Evolutionary conservation across 208 protist genomes (phyloP), one percentile per base, ranked within the genome.

Genomic region (Acanthamoeba royreba): DNA sequence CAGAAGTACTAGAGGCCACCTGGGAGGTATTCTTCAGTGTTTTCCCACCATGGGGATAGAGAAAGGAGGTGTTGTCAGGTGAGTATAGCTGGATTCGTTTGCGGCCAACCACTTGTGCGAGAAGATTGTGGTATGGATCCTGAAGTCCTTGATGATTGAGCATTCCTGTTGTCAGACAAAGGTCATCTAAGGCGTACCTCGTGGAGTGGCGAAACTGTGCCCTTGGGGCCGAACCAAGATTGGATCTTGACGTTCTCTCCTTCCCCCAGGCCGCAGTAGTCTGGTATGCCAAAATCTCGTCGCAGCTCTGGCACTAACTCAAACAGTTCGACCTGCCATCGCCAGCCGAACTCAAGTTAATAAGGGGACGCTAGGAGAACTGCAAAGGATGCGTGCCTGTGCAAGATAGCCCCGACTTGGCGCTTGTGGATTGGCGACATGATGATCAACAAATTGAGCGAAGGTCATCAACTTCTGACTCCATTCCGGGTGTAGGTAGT

Each of bases 121-220:
- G 42, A n/a, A 96, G 53, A 46, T 96, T 96, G 47, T 96, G 31
- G 22, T 94, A 87, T 11, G 91, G 93, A 38, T 96, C 95, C 55
- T 92, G 93, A n/a, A n/a, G n/a, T n/a, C n/a, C n/a, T n/a, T n/a
- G n/a, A n/a, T n/a, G n/a, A n/a, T n/a, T n/a, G n/a, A n/a, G n/a
- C n/a, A n/a, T n/a, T n/a, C n/a, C n/a, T n/a, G n/a, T n/a, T n/a
- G n/a, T n/a, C n/a, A n/a, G n/a, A n/a, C n/a, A n/a, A n/a, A n/a
- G n/a, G n/a, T n/a, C n/a, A n/a, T n/a, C n/a, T 9, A 31, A 25
- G 0, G 55, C 15, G 61, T 8, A 77, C 66, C 66, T 77, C 66
- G 35, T 96, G 95, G 2, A 94, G 33, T 40, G 95, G 95, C 19
- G 95, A 94, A 4, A 87, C 92, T 1, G 95, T 96, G 13, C 81